Evolutionary conservation across 2,329 filamentous ascomycete genomes (phyloP).

Genomic region (Colletotrichum spaethianum): DNA sequence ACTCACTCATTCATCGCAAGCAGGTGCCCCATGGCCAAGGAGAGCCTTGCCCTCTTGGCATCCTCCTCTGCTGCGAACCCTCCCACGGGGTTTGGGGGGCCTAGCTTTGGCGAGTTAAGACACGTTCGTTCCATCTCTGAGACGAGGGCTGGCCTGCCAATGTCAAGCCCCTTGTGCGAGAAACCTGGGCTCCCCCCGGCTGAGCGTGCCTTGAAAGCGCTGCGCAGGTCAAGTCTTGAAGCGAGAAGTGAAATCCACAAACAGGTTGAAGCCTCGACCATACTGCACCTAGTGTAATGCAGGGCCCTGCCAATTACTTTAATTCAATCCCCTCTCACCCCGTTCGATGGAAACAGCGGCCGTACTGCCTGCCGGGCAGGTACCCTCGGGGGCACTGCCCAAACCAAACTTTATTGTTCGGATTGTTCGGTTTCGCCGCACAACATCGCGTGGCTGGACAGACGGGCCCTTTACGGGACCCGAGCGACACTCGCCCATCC

Average conservation of each 20-base stretch:
- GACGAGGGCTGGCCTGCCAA: neutral
- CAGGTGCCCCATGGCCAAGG: too few relatives aligned
- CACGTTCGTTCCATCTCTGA: neutral
- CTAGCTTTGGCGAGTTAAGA: neutral
- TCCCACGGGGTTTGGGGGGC: neutral
- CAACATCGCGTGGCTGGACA: neutral
- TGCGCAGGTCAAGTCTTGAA: neutral
- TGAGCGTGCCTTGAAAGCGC: neutral
- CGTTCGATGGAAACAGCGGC: neutral
- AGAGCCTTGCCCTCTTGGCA: neutral
- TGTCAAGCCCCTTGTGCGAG: neutral
- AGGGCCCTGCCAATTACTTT: neutral
- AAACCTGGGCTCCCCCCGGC: neutral
- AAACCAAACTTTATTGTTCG: neutral
- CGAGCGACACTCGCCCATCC: too few relatives aligned
- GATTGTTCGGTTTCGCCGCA: neutral
- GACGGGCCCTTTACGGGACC: too few relatives aligned
- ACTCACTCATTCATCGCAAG: neutral
- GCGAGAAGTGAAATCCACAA: too few relatives aligned
- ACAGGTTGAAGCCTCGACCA: neutral
- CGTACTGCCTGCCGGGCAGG: neutral
- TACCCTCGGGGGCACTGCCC: neutral
- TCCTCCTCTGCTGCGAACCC: neutral
- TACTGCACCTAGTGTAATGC: too few relatives aligned
- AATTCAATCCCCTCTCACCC: neutral